Evolutionary conservation across 2,329 filamentous ascomycete species (phyloP), one percentile per base, ranked within the genome.

Genomic region (Colletotrichum neosansevieriae): DNA sequence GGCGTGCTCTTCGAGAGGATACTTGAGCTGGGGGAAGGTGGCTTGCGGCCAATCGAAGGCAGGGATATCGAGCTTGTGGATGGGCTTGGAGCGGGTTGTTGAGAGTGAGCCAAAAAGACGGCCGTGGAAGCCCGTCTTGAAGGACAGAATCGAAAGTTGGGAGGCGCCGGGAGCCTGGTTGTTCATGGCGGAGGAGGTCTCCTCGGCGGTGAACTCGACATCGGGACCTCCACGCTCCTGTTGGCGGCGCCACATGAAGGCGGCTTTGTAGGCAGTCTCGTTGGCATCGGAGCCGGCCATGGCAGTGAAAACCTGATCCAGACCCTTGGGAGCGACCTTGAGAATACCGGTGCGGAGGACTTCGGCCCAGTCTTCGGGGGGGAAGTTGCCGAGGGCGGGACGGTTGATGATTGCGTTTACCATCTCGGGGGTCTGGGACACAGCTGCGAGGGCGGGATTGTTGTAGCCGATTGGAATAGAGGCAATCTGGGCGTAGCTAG

Each of bases 31-130:
- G 10, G 94, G 94, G 86, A 97, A 97, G 63, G 92, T 89, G 17
- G 94, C 94, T 79, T 95, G 93, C 32, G 94, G 94, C 94, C 94
- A 97, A 86, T 97, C 92, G 76, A 97, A 97, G 75, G 94, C 93
- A 24, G 94, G 94, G 74, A 97, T 97, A 78, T 97, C 94, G 74
- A 97, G 85, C 84, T 97, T 97, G 86, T 97, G 94, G 79, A 97
- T 94, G 53, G 94, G 89, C 87, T 97, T 97, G 80, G 91, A 94
- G 77, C 94, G 92, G 13, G 94, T 97, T 65, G 94, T 97, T 70
- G 92, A 95, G 63, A 97, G 87, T 67, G 88, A 91, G 76, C 93
- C 94, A 75, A 97, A 97, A 53, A 97, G 88, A 72, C 94, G 93
- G 73, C 94, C 94, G 83, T 97, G 94, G 87, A 97, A 97, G 70